Percentiles rank a stretch among this genome's conserved stretches.
Evolutionary conservation across 768 basidiomycete species (phyloP).

Genomic region (Tulasnella calospora): DNA sequence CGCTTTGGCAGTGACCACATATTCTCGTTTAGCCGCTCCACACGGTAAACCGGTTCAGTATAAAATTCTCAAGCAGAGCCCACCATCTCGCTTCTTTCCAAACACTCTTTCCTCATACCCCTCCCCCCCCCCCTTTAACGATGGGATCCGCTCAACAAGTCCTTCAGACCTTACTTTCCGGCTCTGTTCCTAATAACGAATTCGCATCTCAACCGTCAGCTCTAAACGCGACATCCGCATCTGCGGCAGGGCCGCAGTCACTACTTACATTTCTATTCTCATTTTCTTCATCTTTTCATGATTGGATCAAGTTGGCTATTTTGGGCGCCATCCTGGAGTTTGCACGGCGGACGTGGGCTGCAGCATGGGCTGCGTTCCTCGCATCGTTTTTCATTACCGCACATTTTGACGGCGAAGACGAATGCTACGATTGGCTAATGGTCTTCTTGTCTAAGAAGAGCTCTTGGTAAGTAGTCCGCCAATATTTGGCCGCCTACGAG

Average conservation of each 20-base stretch:
- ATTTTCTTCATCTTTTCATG: constrained; percentile 31
- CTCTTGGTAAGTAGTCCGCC: constrained; percentile 46
- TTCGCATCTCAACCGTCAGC: neutral
- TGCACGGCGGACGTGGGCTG: constrained; percentile 46
- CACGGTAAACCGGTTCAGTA: neutral
- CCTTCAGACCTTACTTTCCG: neutral
- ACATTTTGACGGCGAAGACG: constrained; percentile 54
- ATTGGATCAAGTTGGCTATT: constrained; percentile 60
- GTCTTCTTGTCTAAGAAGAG: constrained; percentile 60
- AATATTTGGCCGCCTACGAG: neutral
- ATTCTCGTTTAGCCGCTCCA: neutral
- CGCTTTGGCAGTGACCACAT: neutral
- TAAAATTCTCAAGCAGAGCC: constrained; percentile 1
- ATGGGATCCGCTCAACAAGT: constrained; percentile 14
- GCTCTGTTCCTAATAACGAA: neutral
- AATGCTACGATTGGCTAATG: constrained; percentile 66
- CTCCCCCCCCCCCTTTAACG: neutral
- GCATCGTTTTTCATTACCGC: constrained; percentile 60
- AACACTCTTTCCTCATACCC: neutral
- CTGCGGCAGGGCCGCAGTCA: constrained; percentile 18
- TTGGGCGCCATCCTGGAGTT: constrained; percentile 61
- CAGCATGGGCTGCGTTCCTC: constrained; percentile 44
- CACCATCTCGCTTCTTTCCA: neutral
- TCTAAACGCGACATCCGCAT: constrained; percentile 5
- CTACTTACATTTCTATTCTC: constrained; percentile 26